Base-by-base conservation (phyloP, 2,329 filamentous ascomycete species). In the Bipolaris bicolor region DNA sequence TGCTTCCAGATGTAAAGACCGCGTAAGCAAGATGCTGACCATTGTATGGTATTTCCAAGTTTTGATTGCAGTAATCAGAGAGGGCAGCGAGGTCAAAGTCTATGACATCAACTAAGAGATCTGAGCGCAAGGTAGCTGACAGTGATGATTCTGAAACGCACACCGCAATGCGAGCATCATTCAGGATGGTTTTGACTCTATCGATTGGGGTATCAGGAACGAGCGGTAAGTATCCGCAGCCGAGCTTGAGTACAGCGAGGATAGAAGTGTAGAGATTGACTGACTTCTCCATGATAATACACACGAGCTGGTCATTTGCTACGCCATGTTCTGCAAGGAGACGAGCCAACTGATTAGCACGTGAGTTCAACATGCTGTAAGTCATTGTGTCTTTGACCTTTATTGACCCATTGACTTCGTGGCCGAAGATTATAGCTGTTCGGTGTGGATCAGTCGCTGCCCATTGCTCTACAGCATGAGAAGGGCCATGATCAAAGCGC, bases 1-100 rank as follows among this genome's bases (percentile, higher is more conserved):
- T 96, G 37, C 89, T 94, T 3, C 92, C 92, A 22, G 90, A 92
- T 0, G 91, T 96, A 72, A 90, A 96, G 1, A 96, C 88, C 16
- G 90, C 85, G 70, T 96, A 96, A 6, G 90, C 88, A 2, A 90
- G 71, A 13, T 86, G 78, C 1, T 81, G 79, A 0, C 79, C 77
- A 45, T 83, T 71, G 3, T 79, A 74, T 0, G 67, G 46, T 1
- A 79, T 72, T 1, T 70, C 55, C 6, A 72, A 26, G 41, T 85
- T 83, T 0, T 70, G 49, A 1, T 61, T 53, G 1, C 76, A 60
- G 43, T 79, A 76, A 0, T 54, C 31, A 1, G 64, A 59, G 3
- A 78, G 48, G 16, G 77, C 64, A n/a, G 71, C 46, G 2, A 49
- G 50, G 18, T 72, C 65, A n/a, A 78, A 39, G 24, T 78, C 68